Base-by-base conservation (phyloP, 106 monocot genomes). In the Dioscorea zingiberensis region DNA sequence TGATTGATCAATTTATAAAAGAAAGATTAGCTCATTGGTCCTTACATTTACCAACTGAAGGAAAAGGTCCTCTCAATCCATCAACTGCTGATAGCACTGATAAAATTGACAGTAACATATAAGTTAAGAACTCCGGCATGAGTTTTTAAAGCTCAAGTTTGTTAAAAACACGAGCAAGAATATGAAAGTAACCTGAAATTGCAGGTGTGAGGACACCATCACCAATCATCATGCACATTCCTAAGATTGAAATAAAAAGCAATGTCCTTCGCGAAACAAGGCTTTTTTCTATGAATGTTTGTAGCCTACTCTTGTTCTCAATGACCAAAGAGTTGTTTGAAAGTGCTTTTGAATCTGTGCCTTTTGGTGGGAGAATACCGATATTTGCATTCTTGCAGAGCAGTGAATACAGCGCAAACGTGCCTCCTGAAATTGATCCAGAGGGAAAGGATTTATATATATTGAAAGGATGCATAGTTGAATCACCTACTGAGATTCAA, bases 121-220 rank as follows among this genome's bases (percentile, higher is more conserved):
- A 38, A 38, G 38, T 8, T 38, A 6, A 38, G 38, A 38, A 38
- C 38, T 38, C 10, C 38, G 10, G 10, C 38, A 38, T 38, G 38
- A 38, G 38, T 38, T n/a, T n/a, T n/a, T n/a, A n/a, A n/a, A n/a
- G n/a, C n/a, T 38, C 38, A 38, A 38, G 10, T 0, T 38, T 10
- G 10, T 38, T 8, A 38, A 38, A 38, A 6, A 38, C 6, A 38
- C 0, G 38, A 38, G 3, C 38, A 55, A 49, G 22, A 12, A n/a
- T n/a, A n/a, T 24, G 8, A 13, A 61, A 22, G 15, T 13, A n/a
- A 89, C 89, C 89, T 74, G 89, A 87, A 19, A 91, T 91, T 54
- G 91, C 91, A 44, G 91, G 91, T 16, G 91, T 91, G 19, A 91
- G 86, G 49, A 91, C 84, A 63, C 91, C 91, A 68, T 91, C 91